Conservation (phyloP, 371 early-diverging fungal species). For the Syncephalastrum monosporum region DNA sequence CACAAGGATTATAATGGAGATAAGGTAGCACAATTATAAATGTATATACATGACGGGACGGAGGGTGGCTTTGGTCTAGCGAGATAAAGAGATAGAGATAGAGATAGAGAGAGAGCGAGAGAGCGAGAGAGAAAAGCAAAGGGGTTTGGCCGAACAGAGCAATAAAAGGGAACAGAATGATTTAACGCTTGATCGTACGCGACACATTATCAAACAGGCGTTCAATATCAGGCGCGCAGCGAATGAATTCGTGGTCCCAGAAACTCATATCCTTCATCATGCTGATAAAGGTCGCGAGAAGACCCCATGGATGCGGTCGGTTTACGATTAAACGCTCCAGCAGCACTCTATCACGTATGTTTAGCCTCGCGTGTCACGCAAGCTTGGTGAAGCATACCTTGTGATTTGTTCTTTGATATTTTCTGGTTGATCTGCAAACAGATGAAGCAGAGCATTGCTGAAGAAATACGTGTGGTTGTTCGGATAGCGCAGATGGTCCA, state of each 20-base stretch:
- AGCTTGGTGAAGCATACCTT: conserved; percentile 19
- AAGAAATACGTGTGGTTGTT: conserved; percentile 95
- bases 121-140: too few species aligned
- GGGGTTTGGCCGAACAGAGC: too few species aligned
- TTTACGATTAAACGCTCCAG: conserved; percentile 95
- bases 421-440: conserved; percentile 79
- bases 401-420: conserved; percentile 92
- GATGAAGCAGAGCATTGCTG: conserved; percentile 70
- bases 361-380: conserved; percentile 26
- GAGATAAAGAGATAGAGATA: too few species aligned
- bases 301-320: conserved; percentile 98
- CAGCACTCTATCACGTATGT: conserved; percentile 59
- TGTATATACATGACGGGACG: too few species aligned
- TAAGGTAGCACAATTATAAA: too few species aligned
- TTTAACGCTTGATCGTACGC: too few species aligned
- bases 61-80: too few species aligned
- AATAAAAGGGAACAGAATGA: too few species aligned
- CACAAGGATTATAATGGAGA: too few species aligned
- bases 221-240: conserved; percentile 67
- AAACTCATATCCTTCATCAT: conserved; percentile 85
- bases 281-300: conserved; percentile 94
- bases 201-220: conserved; percentile 66
- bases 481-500: conserved; percentile 95
- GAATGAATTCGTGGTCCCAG: conserved; percentile 75
- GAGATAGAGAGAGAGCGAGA: too few species aligned